A percentile compares a stretch with the other conserved stretches of the same genome.
Evolutionary conservation across 164 flowering plant genomes (phyloP).

Genomic region (Berberis thunbergii): DNA sequence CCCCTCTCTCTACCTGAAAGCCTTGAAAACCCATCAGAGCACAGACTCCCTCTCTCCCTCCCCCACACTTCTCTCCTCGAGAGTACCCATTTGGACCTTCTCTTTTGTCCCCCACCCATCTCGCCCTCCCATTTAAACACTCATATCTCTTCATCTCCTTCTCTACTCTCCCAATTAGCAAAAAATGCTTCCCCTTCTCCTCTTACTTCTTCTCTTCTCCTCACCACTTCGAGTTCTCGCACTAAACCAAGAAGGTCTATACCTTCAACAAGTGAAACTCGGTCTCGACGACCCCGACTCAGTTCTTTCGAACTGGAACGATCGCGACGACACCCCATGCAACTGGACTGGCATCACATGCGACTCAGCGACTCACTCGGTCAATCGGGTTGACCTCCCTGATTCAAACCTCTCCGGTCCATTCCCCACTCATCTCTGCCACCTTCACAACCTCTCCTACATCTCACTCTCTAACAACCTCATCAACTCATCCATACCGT

Average conservation of each 20-base stretch:
- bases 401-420: slow-evolving; percentile 47
- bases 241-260: slow-evolving; percentile 69
- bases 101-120: too few species aligned
- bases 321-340: slow-evolving; percentile 49
- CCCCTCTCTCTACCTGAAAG: too few species aligned
- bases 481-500: slow-evolving; percentile 56
- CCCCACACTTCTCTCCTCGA: too few species aligned
- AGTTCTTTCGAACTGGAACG: slow-evolving; percentile 52
- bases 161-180: too few species aligned
- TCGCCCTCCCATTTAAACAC: too few species aligned
- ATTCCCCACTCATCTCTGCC: slow-evolving; percentile 63
- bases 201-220: slow-evolving; percentile 14
- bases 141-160: too few species aligned
- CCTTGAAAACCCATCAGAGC: too few species aligned
- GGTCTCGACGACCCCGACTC: slow-evolving; percentile 52
- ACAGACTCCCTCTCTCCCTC: too few species aligned
- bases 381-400: slow-evolving; percentile 55
- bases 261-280: slow-evolving; percentile 43
- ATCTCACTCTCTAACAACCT: slow-evolving; percentile 58
- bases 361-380: slow-evolving; percentile 31
- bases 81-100: too few species aligned
- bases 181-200: not conserved
- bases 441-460: slow-evolving; percentile 40
- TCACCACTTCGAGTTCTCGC: slow-evolving; percentile 8
- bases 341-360: slow-evolving; percentile 68